phyloP scores from a whole-genome alignment of 2,329 filamentous ascomycete genomes.

The Cordyceps farinosa region DNA sequence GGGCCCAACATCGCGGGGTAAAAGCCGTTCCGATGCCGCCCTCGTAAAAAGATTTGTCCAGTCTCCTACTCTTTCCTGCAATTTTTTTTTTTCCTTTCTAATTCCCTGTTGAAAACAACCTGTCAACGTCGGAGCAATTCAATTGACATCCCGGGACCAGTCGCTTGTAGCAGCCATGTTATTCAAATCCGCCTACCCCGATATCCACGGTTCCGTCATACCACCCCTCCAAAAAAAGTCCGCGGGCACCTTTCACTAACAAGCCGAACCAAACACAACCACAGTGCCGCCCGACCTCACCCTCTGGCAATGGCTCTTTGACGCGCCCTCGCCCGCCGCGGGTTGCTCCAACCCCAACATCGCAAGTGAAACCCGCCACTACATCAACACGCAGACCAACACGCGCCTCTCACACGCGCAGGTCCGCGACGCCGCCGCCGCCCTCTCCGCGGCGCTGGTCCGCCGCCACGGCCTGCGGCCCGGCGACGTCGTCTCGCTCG shows the following conservation, averaged over 20 bases:
- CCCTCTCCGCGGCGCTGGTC: slow-evolving; percentile 7
- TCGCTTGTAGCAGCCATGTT: neutral
- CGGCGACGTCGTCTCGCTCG: slow-evolving; percentile 6
- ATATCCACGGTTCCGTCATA: slow-evolving; percentile 9
- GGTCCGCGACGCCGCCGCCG: slow-evolving; percentile 7
- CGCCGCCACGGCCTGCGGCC: neutral
- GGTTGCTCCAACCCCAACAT: neutral
- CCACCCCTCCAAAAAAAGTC: neutral
- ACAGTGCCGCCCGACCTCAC: slow-evolving; percentile 12
- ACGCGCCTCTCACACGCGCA: slow-evolving; percentile 5
- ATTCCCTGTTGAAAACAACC: no score
- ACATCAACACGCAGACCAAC: slow-evolving; percentile 4
- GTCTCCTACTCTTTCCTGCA: neutral
- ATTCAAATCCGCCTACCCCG: slow-evolving; percentile 16
- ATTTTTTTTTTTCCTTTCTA: neutral
- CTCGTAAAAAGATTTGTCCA: no score
- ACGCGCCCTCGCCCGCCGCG: neutral
- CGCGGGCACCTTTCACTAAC: neutral
- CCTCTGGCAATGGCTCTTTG: slow-evolving; percentile 16
- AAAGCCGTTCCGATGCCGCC: slow-evolving; percentile 1
- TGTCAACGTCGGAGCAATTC: no score
- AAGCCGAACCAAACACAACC: no score
- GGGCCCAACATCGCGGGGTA: slow-evolving; percentile 12
- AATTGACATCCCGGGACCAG: no score
- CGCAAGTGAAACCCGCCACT: neutral